Conservation (phyloP, 306 rosid genomes). For the Prunus mume region DNA sequence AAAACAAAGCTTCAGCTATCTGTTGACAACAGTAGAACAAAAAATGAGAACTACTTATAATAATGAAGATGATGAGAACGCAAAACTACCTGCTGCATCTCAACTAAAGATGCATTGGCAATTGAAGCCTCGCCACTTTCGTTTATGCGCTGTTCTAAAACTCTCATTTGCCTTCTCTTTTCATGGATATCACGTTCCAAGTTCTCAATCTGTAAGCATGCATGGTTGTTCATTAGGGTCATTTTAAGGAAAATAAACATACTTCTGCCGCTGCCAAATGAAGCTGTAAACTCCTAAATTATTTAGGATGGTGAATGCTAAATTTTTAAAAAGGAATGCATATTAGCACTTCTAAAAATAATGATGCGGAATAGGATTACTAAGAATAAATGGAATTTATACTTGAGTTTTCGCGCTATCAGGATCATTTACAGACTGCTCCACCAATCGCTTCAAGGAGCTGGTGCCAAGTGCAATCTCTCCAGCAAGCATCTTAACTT, state of each 20-base stretch:
- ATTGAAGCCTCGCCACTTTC: constrained; percentile 82
- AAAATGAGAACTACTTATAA: background rate
- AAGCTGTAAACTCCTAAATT: background rate
- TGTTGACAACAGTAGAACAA: background rate
- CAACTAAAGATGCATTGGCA: constrained; percentile 76
- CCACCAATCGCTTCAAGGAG: constrained; percentile 90
- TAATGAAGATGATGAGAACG: constrained; percentile 13
- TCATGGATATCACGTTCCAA: constrained; percentile 91
- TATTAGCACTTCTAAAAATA: background rate
- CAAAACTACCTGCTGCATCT: constrained; percentile 91
- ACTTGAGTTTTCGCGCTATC: constrained; percentile 81
- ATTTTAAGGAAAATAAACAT: background rate
- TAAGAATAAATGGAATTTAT: constrained; percentile 17
- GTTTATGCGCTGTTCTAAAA: constrained; percentile 71
- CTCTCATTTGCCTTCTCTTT: constrained; percentile 84
- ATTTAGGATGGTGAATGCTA: background rate
- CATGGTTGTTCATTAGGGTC: constrained; percentile 6
- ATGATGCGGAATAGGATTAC: constrained; percentile 6
- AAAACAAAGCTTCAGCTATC: constrained; percentile 8
- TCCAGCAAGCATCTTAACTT: constrained; percentile 99
- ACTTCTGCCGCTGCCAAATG: background rate
- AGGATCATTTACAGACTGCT: constrained; percentile 82
- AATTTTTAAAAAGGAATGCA: background rate
- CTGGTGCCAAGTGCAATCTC: constrained; percentile 96
- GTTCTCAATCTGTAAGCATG: constrained; percentile 60